Conservation (phyloP, 2,329 filamentous ascomycete species). For the Didymella exigua region DNA sequence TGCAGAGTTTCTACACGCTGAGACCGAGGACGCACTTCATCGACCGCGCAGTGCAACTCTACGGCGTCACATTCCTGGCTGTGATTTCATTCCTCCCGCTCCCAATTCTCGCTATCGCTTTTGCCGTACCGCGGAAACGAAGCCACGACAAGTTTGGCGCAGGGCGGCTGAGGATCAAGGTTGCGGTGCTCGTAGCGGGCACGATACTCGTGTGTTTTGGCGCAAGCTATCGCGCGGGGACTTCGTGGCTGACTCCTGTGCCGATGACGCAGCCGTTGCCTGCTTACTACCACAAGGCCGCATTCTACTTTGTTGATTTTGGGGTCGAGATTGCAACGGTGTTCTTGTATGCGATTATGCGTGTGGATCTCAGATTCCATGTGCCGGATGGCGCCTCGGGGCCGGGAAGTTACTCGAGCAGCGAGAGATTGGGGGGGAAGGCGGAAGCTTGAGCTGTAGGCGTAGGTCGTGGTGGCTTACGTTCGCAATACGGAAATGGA, state of each 20-base stretch:
- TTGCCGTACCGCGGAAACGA: slow-evolving; percentile 51
- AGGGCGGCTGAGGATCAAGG: slow-evolving; percentile 69
- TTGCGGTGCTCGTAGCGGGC: slow-evolving; percentile 65
- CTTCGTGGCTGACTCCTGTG: slow-evolving; percentile 56
- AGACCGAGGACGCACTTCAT: slow-evolving; percentile 55
- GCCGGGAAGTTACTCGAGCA: slow-evolving; percentile 32
- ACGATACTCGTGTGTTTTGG: slow-evolving; percentile 67
- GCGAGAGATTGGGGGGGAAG: neutral
- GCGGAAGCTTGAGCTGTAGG: neutral
- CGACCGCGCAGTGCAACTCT: slow-evolving; percentile 68
- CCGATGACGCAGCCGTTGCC: slow-evolving; percentile 60
- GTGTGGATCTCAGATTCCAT: slow-evolving; percentile 77
- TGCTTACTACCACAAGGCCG: slow-evolving; percentile 72
- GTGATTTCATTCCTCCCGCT: slow-evolving; percentile 70
- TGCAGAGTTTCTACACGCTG: slow-evolving; percentile 72
- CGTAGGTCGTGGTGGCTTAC: neutral
- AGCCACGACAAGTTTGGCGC: slow-evolving; percentile 67
- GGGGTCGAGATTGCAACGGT: slow-evolving; percentile 73
- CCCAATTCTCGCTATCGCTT: slow-evolving; percentile 56
- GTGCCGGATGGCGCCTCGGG: slow-evolving; percentile 72
- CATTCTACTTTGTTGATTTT: slow-evolving; percentile 82
- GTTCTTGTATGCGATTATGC: slow-evolving; percentile 65
- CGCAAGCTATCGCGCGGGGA: slow-evolving; percentile 69
- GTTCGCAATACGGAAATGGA: too few relatives aligned
- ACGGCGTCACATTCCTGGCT: slow-evolving; percentile 66